Evolutionary conservation across 805 yeast genomes (phyloP), one percentile per base, ranked within the genome.

Genomic region (Candida glaebosa): DNA sequence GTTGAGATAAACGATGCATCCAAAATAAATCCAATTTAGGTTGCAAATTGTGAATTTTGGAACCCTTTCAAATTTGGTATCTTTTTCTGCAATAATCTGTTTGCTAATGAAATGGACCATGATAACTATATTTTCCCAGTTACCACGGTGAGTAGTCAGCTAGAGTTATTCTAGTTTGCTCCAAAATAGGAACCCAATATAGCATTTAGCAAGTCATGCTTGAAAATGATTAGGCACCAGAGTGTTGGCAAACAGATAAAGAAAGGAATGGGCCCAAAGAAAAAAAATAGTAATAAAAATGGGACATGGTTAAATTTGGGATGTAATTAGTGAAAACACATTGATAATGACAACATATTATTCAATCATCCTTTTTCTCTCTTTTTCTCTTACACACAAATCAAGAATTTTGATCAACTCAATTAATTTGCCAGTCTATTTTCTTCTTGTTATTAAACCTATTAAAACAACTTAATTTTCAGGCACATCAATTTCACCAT

Each of bases 401-500:
- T 31, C 45, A 37, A 39, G 33, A 37, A 28, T 18, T 31, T 40
- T 40, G 46, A 18, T 24, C 9, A 31, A 38, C 14, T 12, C 4
- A 7, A 16, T 34, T n/a, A 22, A 40, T 34, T 39, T 33, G 30
- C 31, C 28, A 33, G 30, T 38, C 36, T 39, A 30, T 48, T 50
- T 54, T 57, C 45, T 51, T 50, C 47, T 52, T 39, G 10, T 24
- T 28, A 38, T 55, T 56, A 58, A 62, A 61, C 65, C 69, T 65
- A 59, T 63, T 59, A 58, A 58, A 55, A 57, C 60, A 60, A 61
- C 57, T 76, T 79, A 81, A 79, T 82, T 82, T 74, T 80, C 87
- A 75, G 87, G 87, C 67, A 81, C 81, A 73, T 91, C 98, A 69
- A 93, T 84, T 77, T 89, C 96, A 77, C 99, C 99, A 75, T 84